These are phyloP conservation scores for Cladophialophora yegresii DNA, from an alignment of 2,329 filamentous ascomycete genomes.

Conservation along the genomic window DNA sequence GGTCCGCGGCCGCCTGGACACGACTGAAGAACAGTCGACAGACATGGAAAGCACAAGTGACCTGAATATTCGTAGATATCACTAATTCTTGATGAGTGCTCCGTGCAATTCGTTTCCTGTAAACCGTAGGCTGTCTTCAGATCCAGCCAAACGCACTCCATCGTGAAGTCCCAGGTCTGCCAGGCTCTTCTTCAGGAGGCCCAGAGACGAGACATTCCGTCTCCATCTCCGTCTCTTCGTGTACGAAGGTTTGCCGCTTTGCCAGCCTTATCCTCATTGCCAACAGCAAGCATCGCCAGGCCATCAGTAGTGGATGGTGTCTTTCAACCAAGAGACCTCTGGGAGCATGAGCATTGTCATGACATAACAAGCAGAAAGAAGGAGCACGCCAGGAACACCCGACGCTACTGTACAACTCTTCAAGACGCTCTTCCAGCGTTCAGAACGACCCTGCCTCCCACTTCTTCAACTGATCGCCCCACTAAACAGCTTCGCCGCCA, in stretches of 20 bases:
- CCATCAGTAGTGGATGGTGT: neutral
- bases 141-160: neutral
- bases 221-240: neutral
- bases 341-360: neutral
- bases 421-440: neutral
- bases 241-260: neutral
- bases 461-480: constrained; percentile 36
- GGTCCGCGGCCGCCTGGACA: neutral
- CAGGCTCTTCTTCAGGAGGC: neutral
- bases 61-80: neutral
- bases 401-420: neutral
- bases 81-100: neutral
- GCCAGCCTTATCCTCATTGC: neutral
- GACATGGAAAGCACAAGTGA: neutral
- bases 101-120: neutral
- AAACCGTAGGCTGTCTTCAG: neutral
- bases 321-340: neutral
- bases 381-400: neutral
- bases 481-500: constrained; percentile 80
- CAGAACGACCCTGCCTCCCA: neutral
- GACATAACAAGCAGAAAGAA: neutral
- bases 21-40: neutral
- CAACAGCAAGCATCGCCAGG: neutral
- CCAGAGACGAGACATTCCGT: neutral
- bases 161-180: too few relatives aligned